Evolutionary conservation across 2,329 filamentous ascomycete genomes (phyloP).

Genomic region (Cladophialophora chaetospira): DNA sequence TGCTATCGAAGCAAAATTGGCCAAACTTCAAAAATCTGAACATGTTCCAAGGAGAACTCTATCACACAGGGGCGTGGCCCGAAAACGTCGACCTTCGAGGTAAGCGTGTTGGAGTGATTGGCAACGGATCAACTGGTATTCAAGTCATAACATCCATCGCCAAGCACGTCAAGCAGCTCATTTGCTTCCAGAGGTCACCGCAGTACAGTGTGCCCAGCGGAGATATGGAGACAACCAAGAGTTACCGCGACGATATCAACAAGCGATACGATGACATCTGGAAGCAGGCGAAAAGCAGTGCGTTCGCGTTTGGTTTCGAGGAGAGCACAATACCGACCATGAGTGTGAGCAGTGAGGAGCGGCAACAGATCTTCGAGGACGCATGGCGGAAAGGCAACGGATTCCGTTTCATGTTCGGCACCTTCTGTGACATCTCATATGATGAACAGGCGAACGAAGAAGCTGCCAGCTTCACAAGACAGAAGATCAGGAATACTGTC

Average conservation of each 20-base stretch:
- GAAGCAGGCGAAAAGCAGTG: background rate
- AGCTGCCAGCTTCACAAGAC: background rate
- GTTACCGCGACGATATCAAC: conserved; percentile 8
- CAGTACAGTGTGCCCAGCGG: conserved; percentile 24
- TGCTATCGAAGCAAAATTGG: background rate
- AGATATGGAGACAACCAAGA: conserved; percentile 1
- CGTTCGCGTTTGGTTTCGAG: background rate
- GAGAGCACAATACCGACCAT: background rate
- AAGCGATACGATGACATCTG: background rate
- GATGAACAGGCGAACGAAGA: background rate
- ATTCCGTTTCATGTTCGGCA: background rate
- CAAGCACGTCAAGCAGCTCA: conserved; percentile 46
- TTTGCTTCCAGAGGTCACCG: conserved; percentile 16
- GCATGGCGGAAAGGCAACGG: background rate
- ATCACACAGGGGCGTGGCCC: background rate
- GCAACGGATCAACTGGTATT: conserved; percentile 60
- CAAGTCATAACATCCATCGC: conserved; percentile 63
- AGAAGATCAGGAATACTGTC: background rate
- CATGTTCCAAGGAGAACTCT: background rate
- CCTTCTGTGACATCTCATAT: background rate
- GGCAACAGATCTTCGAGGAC: background rate
- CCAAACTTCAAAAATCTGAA: background rate
- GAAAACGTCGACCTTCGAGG: conserved; percentile 46
- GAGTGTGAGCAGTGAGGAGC: background rate
- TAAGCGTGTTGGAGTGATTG: conserved; percentile 64